Evolutionary conservation across 2,329 filamentous ascomycete genomes (phyloP).

Genomic region (Aspergillus neotritici): DNA sequence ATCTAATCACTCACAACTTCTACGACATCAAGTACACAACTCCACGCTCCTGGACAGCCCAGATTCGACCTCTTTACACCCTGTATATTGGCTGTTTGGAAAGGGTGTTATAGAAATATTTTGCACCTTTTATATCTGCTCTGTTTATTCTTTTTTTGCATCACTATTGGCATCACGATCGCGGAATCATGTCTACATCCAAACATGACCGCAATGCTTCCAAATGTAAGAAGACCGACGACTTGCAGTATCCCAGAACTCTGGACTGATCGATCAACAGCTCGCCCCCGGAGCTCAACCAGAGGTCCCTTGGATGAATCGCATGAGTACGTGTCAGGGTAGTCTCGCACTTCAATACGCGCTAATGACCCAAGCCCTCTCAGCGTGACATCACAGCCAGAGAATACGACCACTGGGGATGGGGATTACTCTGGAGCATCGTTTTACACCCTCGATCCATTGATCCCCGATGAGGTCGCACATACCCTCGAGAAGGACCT

Average conservation of each 20-base stretch:
- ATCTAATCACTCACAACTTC: no score
- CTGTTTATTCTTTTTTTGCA: no score
- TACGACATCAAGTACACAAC: no score
- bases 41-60: no score
- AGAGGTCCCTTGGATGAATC: conserved; percentile 67
- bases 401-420: conserved; percentile 15
- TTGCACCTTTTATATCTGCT: no score
- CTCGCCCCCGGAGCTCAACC: conserved; percentile 50
- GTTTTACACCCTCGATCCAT: conserved; percentile 31
- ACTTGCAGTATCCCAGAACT: background rate
- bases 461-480: conserved; percentile 28
- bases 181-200: background rate
- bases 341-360: background rate
- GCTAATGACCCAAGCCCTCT: conserved; percentile 25
- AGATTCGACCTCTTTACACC: no score
- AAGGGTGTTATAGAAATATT: no score
- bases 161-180: no score
- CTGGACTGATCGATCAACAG: conserved; percentile 26
- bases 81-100: no score
- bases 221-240: conserved; percentile 26
- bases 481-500: conserved; percentile 62
- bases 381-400: conserved; percentile 5
- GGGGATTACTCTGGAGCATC: conserved; percentile 22
- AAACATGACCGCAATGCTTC: conserved; percentile 35
- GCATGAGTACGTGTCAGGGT: conserved; percentile 58